These are phyloP conservation scores for Colletotrichum limetticola DNA, from an alignment of 2,329 filamentous ascomycete genomes.

Conservation along the genomic window DNA sequence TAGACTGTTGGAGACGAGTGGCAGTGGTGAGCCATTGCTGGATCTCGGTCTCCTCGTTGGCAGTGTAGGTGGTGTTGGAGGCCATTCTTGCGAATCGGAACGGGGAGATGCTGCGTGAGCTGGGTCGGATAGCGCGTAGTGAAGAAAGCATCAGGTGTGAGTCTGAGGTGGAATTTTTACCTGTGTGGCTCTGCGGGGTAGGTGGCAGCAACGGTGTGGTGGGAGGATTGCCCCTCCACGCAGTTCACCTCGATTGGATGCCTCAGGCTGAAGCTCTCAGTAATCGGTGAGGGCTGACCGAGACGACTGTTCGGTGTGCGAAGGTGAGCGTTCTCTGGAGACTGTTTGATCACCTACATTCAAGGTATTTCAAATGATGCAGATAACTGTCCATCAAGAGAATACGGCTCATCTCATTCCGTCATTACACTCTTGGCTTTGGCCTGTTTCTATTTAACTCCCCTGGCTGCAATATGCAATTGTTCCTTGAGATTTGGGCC, in stretches of 20 bases:
- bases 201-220: neutral
- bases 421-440: rapidly evolving
- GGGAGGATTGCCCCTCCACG: slow-evolving; percentile 25
- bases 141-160: slow-evolving; percentile 54
- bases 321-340: neutral
- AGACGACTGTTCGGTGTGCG: neutral
- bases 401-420: too few relatives aligned
- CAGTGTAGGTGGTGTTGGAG: slow-evolving; percentile 76
- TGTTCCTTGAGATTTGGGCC: too few relatives aligned
- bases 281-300: neutral
- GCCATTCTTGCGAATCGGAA: slow-evolving; percentile 67
- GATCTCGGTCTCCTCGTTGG: slow-evolving; percentile 86
- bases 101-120: slow-evolving; percentile 47
- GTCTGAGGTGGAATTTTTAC: slow-evolving; percentile 19
- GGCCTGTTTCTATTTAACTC: too few relatives aligned
- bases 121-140: slow-evolving; percentile 51
- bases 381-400: neutral
- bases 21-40: slow-evolving; percentile 88
- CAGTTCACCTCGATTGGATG: neutral
- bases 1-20: slow-evolving; percentile 70
- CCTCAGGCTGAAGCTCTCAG: neutral
- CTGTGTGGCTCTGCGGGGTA: slow-evolving; percentile 30
- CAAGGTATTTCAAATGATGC: too few relatives aligned
- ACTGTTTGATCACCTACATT: too few relatives aligned
- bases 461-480: too few relatives aligned